These are phyloP conservation scores for Thalassiosira exigua DNA, from an alignment of 352 stramenopile species.

Conservation along the genomic window DNA sequence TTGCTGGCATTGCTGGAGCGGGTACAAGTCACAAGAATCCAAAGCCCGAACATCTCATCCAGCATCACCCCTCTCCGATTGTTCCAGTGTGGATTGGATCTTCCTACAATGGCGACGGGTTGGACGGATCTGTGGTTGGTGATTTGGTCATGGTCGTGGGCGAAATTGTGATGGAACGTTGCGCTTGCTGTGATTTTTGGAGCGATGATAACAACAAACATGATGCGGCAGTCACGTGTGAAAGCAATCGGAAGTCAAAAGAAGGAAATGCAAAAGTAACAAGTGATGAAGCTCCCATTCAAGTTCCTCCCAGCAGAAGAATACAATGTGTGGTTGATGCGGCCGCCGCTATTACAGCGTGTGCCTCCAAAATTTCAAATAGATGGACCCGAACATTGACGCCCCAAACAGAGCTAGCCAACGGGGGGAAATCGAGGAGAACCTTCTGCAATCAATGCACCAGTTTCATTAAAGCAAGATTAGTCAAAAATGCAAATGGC, in stretches of 20 bases:
- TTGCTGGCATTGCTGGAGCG: no score
- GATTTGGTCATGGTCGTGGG: constrained; percentile 66
- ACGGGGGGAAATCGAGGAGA: no score
- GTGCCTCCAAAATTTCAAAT: background rate
- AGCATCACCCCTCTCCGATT: constrained; percentile 55
- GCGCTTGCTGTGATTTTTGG: no score
- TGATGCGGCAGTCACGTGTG: background rate
- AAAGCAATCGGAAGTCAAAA: background rate
- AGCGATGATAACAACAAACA: constrained; percentile 10
- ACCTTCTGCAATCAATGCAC: constrained; percentile 31
- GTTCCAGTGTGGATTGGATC: constrained; percentile 63
- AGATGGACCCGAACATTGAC: constrained; percentile 1
- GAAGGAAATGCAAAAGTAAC: constrained; percentile 8
- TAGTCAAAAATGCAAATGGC: constrained; percentile 65
- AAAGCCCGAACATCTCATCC: constrained; percentile 43
- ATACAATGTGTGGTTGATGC: constrained; percentile 33
- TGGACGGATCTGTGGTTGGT: constrained; percentile 53
- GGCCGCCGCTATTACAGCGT: constrained; percentile 32
- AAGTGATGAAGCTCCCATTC: constrained; percentile 2
- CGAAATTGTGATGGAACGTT: constrained; percentile 59
- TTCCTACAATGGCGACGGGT: constrained; percentile 37
- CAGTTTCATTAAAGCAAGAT: constrained; percentile 46
- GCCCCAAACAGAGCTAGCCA: background rate
- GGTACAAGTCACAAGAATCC: no score
- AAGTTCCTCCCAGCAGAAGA: background rate